Conservation (phyloP, 2,329 filamentous ascomycete species). For the Cryphonectria radicalis region DNA sequence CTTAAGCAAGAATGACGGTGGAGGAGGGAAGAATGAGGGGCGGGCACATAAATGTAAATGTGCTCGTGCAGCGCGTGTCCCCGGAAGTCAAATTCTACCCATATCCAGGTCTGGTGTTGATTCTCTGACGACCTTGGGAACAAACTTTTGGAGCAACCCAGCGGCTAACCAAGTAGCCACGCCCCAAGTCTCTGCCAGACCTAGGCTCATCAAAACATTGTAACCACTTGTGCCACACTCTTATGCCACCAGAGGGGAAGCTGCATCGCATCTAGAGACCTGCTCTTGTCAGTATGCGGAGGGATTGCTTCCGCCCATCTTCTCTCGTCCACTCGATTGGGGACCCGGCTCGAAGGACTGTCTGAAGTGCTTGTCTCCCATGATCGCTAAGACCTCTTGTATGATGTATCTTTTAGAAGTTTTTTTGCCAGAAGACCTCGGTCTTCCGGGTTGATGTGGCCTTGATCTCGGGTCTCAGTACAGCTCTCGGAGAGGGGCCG, state of each 20-base stretch:
- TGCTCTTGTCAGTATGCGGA: neutral
- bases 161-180: neutral
- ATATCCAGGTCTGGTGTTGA: neutral
- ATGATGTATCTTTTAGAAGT: neutral
- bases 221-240: neutral
- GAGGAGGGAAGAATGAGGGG: too few species aligned
- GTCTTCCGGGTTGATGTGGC: neutral
- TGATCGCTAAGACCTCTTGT: neutral
- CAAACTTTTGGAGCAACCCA: neutral
- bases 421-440: neutral
- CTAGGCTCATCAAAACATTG: neutral
- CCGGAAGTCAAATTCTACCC: neutral
- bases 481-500: slow-evolving; percentile 4
- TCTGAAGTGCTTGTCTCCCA: neutral
- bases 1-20: neutral
- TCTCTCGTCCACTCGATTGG: neutral
- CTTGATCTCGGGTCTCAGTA: neutral
- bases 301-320: neutral
- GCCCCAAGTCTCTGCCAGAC: neutral
- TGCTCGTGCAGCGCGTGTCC: too few species aligned
- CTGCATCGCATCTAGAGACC: neutral
- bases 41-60: too few species aligned
- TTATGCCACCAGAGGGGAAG: neutral
- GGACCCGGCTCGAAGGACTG: neutral
- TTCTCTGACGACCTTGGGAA: neutral